phyloP scores from a whole-genome alignment of 495 filamentous ascomycete species.

The Trypethelium eluteriae region DNA sequence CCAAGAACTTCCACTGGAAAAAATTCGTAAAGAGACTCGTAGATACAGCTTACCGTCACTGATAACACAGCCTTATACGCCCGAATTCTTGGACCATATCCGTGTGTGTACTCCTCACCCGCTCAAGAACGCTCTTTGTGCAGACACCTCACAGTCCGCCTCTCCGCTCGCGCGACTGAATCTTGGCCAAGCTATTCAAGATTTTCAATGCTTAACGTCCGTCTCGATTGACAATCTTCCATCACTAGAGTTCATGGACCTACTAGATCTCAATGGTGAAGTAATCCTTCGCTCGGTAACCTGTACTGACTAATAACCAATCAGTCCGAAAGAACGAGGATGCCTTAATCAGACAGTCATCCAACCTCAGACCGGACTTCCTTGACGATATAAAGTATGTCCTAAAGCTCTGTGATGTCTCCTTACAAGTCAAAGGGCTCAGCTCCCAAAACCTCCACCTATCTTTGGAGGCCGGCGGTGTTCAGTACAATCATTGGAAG shows the following conservation, averaged over 20 bases:
- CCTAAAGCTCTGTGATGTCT: background rate
- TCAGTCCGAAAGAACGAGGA: background rate
- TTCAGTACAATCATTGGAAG: background rate
- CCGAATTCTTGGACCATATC: background rate
- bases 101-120: background rate
- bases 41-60: background rate
- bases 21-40: background rate
- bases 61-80: background rate
- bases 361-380: background rate
- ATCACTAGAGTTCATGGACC: background rate
- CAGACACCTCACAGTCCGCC: background rate
- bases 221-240: conserved; percentile 3
- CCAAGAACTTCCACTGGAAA: background rate
- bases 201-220: background rate
- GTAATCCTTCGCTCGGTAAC: background rate
- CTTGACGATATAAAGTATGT: background rate
- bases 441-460: background rate
- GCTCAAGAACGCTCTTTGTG: background rate
- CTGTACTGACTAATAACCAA: background rate
- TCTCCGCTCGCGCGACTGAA: background rate
- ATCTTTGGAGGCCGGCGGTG: background rate
- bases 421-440: background rate
- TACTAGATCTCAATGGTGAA: conserved; percentile 7
- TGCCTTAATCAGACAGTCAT: background rate
- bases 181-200: background rate